Evolutionary conservation across 768 basidiomycete species (phyloP), one percentile per base, ranked within the genome.

Genomic region (Rhizopogon vesiculosus): DNA sequence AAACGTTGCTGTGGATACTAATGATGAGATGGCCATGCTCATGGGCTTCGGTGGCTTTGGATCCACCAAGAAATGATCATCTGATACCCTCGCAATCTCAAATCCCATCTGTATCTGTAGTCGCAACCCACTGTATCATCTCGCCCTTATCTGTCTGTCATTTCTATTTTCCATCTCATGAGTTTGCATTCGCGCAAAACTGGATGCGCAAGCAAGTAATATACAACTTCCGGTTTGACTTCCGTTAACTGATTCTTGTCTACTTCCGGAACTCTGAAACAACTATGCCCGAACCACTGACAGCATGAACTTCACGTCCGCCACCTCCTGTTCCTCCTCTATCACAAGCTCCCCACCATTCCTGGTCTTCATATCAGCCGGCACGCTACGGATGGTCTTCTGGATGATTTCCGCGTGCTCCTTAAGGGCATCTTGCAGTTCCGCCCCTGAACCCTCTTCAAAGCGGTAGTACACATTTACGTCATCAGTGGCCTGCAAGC

Each of bases 31-130:
- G 84, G 77, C 86, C 55, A 74, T 75, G 29, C 78, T 91, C 74
- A 95, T 96, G 93, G 94, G 94, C 35, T 97, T 97, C 68, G 86
- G 83, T 45, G 91, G 92, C 1, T 97, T 97, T 66, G 92, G 91
- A 41, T 76, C 88, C 28, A 82, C 83, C n/a, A 93, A 93, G 73
- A 91, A 87, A 70, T 92, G 69, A 80, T 35, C 42, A 52, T 12
- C 9, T 53, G 25, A 55, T 59, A 51, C 64, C 67, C 71, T 53
- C 59, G 53, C 56, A 57, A 35, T 46, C 45, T 51, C 16, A 51
- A 41, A 61, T 51, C 22, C 8, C 7, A 43, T 12, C n/a, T 33
- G 53, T 19, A 29, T 42, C 43, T 61, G 56, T 61, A 61, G 56
- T 38, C 31, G 53, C 59, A 59, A 59, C 3, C 31, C 51, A 44